A percentile compares a stretch with the other conserved stretches of the same genome.
phyloP scores from a whole-genome alignment of 306 rosid genomes.

The Sicyos edulis region DNA sequence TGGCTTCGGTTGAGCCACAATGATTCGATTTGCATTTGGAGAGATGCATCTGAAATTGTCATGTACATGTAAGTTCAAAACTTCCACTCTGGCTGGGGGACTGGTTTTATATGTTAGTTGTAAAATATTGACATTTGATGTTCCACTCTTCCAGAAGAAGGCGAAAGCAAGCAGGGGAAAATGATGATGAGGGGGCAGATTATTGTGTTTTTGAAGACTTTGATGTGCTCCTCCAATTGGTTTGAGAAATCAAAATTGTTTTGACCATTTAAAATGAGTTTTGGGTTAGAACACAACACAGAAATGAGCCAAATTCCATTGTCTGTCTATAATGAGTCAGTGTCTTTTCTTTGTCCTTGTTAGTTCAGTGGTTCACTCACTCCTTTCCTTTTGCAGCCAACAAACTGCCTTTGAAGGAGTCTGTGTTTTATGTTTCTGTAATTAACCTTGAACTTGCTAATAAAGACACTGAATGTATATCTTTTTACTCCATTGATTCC shows the following conservation, averaged over 20 bases:
- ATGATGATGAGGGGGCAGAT: conserved; percentile 5
- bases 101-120: neutral
- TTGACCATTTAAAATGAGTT: conserved; percentile 5
- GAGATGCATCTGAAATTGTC: conserved; percentile 37
- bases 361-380: conserved; percentile 14
- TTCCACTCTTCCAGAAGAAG: neutral
- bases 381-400: conserved; percentile 18
- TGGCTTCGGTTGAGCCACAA: conserved; percentile 66
- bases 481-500: neutral
- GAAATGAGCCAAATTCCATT: conserved; percentile 17
- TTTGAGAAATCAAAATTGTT: conserved; percentile 14
- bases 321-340: conserved; percentile 14
- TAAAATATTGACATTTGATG: neutral
- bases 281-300: neutral
- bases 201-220: conserved; percentile 2
- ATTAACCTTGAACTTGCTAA: conserved; percentile 10
- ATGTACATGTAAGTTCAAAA: conserved; percentile 45
- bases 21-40: conserved; percentile 30
- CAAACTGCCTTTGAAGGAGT: conserved; percentile 15
- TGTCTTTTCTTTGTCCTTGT: conserved; percentile 15
- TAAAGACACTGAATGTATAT: conserved; percentile 21
- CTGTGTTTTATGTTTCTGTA: neutral
- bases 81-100: conserved; percentile 17
- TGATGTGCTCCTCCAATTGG: conserved; percentile 16
- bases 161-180: neutral